Percentiles rank a stretch among this genome's conserved stretches.
Conservation (phyloP, 2,329 filamentous ascomycete genomes). For the Fusarium staphyleae region DNA sequence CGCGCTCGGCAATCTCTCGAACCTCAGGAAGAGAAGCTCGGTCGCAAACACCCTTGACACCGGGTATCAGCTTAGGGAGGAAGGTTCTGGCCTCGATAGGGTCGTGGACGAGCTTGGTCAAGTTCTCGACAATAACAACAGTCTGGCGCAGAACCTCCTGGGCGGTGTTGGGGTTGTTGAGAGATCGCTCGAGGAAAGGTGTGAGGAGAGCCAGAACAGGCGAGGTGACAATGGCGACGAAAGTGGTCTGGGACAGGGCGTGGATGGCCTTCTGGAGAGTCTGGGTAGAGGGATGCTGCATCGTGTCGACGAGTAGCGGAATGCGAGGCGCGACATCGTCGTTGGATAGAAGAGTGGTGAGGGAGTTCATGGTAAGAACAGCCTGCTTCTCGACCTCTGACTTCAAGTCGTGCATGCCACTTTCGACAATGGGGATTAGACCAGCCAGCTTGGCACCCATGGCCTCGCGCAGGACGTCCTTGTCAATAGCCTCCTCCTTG, state of each 20-base stretch:
- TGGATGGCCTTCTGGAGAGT: constrained; percentile 96
- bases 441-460: constrained; percentile 89
- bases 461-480: constrained; percentile 87
- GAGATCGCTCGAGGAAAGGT: constrained; percentile 88
- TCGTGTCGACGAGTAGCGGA: constrained; percentile 89
- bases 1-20: constrained; percentile 83
- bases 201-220: constrained; percentile 94
- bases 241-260: constrained; percentile 96
- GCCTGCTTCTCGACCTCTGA: constrained; percentile 86
- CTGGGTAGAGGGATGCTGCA: constrained; percentile 90
- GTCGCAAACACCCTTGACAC: constrained; percentile 87
- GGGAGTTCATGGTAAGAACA: constrained; percentile 87
- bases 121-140: constrained; percentile 94
- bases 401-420: constrained; percentile 97
- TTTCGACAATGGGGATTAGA: constrained; percentile 89
- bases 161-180: constrained; percentile 88
- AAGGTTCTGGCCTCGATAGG: constrained; percentile 94
- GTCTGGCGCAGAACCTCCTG: constrained; percentile 97
- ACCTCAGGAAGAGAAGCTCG: constrained; percentile 94
- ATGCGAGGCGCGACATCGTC: constrained; percentile 95
- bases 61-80: constrained; percentile 91
- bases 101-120: constrained; percentile 96
- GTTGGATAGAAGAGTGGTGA: constrained; percentile 91
- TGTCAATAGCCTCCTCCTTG: constrained; percentile 83
- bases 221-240: constrained; percentile 94